Conservation (phyloP, 257 asterid species). For the Gynochthodes officinalis region DNA sequence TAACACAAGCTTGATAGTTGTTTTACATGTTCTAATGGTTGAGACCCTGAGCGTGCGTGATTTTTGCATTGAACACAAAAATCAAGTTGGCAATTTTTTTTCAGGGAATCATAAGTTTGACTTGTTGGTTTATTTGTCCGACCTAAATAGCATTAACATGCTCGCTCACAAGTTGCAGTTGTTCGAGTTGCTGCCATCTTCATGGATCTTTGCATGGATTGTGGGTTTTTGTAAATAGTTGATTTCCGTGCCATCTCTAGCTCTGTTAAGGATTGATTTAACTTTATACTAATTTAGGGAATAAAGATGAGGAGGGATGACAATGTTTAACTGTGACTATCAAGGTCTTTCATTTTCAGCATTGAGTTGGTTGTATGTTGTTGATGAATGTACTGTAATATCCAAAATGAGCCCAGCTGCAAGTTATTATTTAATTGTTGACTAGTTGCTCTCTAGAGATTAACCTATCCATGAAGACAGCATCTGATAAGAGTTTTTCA, state of each 20-base stretch:
- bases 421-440: not conserved
- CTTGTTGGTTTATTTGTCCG: not conserved
- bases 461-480: slow-evolving; percentile 5
- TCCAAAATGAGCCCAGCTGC: too few species aligned
- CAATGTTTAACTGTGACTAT: not conserved
- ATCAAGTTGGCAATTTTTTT: too few species aligned
- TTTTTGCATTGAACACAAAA: not conserved
- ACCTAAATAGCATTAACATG: not conserved
- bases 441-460: not conserved
- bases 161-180: not conserved
- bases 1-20: not conserved
- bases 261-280: not conserved
- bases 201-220: not conserved
- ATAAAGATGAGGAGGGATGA: not conserved
- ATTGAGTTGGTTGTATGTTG: not conserved
- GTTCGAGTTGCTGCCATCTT: not conserved
- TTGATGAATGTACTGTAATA: not conserved
- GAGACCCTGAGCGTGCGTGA: not conserved
- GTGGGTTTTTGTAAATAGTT: not conserved
- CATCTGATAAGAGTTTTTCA: slow-evolving; percentile 35
- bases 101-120: not conserved
- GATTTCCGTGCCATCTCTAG: not conserved
- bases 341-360: not conserved
- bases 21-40: not conserved
- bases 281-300: not conserved